These are phyloP conservation scores for Colletotrichum theobromicola DNA, from an alignment of 2,329 filamentous ascomycete genomes.

Conservation along the genomic window DNA sequence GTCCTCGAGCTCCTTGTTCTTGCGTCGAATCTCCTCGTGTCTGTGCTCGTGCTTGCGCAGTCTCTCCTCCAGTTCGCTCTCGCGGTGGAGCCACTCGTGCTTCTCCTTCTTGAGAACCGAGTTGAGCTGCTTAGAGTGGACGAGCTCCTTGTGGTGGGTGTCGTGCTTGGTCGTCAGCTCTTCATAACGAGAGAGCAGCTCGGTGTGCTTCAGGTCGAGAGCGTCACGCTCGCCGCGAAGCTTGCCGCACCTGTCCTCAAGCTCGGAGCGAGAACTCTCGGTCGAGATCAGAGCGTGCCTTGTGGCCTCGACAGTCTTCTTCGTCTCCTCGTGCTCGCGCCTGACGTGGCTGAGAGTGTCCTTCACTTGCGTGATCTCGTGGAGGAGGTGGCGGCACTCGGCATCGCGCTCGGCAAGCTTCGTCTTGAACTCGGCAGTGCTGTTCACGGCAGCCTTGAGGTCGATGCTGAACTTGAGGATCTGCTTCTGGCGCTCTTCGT, in stretches of 20 bases:
- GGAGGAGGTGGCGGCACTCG: not conserved
- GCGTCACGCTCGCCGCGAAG: constrained; percentile 5
- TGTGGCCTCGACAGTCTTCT: not conserved
- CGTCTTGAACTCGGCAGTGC: not conserved
- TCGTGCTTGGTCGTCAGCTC: not conserved
- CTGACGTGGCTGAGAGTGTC: not conserved
- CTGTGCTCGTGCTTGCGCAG: constrained; percentile 7
- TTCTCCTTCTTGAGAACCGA: constrained; percentile 1
- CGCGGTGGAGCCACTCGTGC: not conserved
- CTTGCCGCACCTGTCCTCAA: not conserved
- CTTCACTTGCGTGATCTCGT: not conserved
- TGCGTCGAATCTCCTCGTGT: constrained; percentile 3
- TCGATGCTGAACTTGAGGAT: not conserved
- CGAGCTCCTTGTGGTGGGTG: not conserved
- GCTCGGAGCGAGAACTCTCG: not conserved
- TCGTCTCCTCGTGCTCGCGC: constrained; percentile 9
- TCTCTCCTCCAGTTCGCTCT: not conserved
- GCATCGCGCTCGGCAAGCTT: constrained; percentile 1
- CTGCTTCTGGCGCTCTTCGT: constrained; percentile 11
- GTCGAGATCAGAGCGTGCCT: not conserved
- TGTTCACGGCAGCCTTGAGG: not conserved
- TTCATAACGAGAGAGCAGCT: constrained; percentile 2
- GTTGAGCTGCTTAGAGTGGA: not conserved
- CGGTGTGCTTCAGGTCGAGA: not conserved
- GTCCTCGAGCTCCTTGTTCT: constrained; percentile 11